These are phyloP conservation scores for Cercospora sp. DNA, from an alignment of 2,329 filamentous ascomycete genomes.

Conservation along the genomic window DNA sequence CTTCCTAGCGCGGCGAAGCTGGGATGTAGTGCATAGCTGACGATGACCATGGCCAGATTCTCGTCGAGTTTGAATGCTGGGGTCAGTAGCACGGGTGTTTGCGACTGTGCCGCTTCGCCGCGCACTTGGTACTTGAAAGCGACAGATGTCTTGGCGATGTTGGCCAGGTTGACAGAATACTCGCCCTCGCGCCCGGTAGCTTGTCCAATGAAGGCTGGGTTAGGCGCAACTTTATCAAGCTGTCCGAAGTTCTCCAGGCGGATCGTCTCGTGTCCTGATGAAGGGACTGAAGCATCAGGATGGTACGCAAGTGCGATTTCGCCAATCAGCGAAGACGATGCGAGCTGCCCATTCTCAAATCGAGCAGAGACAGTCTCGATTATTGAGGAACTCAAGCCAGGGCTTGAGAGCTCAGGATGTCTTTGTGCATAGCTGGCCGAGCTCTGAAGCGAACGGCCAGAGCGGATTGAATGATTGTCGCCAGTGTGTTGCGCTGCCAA, in stretches of 20 bases:
- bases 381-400: slow-evolving; percentile 82
- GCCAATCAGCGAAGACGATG: slow-evolving; percentile 73
- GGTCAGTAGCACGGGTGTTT: slow-evolving; percentile 70
- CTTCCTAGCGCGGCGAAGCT: slow-evolving; percentile 54
- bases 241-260: slow-evolving; percentile 82
- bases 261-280: slow-evolving; percentile 58
- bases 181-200: slow-evolving; percentile 69
- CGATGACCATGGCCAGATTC: slow-evolving; percentile 79
- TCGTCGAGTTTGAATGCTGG: slow-evolving; percentile 81
- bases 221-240: slow-evolving; percentile 91
- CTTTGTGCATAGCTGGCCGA: slow-evolving; percentile 63
- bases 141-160: slow-evolving; percentile 68
- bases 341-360: slow-evolving; percentile 73
- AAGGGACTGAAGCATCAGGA: slow-evolving; percentile 36
- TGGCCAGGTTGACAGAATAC: slow-evolving; percentile 72
- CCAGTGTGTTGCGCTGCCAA: slow-evolving; percentile 58
- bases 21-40: slow-evolving; percentile 83
- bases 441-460: slow-evolving; percentile 66
- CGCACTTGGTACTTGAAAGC: slow-evolving; percentile 94
- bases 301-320: slow-evolving; percentile 90
- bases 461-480: slow-evolving; percentile 89
- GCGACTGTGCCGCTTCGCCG: slow-evolving; percentile 58
- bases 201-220: slow-evolving; percentile 84
- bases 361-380: slow-evolving; percentile 87
- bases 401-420: slow-evolving; percentile 77